Percentiles rank a stretch among this genome's conserved stretches.
These are phyloP conservation scores for Mrakia frigida DNA, from an alignment of 768 basidiomycete species.

Conservation along the genomic window DNA sequence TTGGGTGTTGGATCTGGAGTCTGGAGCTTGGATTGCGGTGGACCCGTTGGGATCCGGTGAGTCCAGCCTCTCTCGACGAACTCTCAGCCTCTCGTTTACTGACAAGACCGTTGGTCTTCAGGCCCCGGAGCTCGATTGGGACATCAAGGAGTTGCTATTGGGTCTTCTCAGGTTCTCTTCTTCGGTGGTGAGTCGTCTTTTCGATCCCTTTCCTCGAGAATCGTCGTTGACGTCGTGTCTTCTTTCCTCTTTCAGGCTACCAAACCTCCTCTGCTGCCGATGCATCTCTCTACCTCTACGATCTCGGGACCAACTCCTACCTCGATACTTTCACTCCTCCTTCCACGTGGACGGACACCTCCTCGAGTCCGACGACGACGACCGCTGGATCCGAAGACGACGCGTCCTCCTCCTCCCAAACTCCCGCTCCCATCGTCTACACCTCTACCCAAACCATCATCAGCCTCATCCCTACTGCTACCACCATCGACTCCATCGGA, in stretches of 20 bases:
- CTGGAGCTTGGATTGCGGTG: constrained; percentile 13
- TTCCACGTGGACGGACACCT: constrained; percentile 7
- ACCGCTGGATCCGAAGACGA: not conserved
- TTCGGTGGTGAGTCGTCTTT: constrained; percentile 27
- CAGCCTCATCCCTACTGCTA: not conserved
- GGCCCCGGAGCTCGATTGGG: constrained; percentile 21
- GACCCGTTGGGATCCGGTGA: constrained; percentile 13
- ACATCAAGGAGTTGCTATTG: constrained; percentile 22
- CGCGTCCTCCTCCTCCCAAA: not conserved
- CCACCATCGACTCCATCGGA: not conserved
- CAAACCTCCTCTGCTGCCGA: constrained; percentile 25
- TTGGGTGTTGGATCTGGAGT: constrained; percentile 24
- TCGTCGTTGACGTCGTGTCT: not conserved
- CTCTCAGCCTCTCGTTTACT: not conserved
- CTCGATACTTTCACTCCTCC: constrained; percentile 26
- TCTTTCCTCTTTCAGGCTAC: constrained; percentile 16
- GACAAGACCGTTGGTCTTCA: not conserved
- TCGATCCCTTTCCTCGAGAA: not conserved
- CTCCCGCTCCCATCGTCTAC: not conserved
- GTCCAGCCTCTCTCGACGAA: not conserved
- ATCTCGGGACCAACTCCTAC: constrained; percentile 27
- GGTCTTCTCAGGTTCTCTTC: constrained; percentile 27
- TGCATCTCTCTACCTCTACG: constrained; percentile 28
- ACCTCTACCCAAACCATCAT: not conserved
- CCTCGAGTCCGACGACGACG: not conserved